These are phyloP conservation scores for Lactarius hengduanensis DNA, from an alignment of 768 basidiomycete species.

Conservation along the genomic window DNA sequence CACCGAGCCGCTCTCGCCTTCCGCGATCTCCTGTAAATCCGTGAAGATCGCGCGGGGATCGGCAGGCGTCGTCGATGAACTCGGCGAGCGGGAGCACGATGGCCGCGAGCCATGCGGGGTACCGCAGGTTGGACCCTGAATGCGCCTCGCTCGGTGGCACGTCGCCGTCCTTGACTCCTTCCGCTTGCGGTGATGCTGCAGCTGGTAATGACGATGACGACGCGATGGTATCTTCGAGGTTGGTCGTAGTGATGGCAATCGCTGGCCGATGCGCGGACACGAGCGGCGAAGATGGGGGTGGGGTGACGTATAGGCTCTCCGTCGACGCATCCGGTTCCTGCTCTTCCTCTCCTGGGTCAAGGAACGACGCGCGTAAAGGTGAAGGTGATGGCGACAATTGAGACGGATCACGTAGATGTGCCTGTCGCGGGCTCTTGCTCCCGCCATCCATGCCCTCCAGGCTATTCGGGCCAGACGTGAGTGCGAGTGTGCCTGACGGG, in stretches of 20 bases:
- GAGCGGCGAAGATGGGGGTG: slow-evolving; percentile 9
- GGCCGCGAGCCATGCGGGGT: slow-evolving; percentile 61
- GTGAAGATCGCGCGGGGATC: slow-evolving; percentile 65
- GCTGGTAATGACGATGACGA: not conserved
- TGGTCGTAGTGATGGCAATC: slow-evolving; percentile 8
- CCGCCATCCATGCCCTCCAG: slow-evolving; percentile 18
- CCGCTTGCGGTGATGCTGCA: not conserved
- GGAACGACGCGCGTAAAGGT: slow-evolving; percentile 23
- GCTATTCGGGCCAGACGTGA: slow-evolving; percentile 28
- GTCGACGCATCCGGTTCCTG: not conserved
- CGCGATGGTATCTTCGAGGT: not conserved
- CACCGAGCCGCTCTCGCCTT: slow-evolving; percentile 80
- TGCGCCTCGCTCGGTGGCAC: not conserved
- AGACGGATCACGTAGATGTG: not conserved
- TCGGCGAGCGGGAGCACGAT: slow-evolving; percentile 57
- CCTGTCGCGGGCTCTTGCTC: slow-evolving; percentile 16
- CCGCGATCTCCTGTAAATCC: slow-evolving; percentile 74
- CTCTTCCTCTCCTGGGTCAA: not conserved
- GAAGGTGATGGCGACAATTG: slow-evolving; percentile 18
- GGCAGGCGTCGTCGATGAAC: slow-evolving; percentile 59
- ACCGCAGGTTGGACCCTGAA: slow-evolving; percentile 40
- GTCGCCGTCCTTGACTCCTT: not conserved
- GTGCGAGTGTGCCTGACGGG: slow-evolving; percentile 17
- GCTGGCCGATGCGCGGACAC: not conserved
- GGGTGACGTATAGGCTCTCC: slow-evolving; percentile 6